Base-by-base conservation (phyloP, 1,139 yeast species). In the Debaryomyces fabryi region DNA sequence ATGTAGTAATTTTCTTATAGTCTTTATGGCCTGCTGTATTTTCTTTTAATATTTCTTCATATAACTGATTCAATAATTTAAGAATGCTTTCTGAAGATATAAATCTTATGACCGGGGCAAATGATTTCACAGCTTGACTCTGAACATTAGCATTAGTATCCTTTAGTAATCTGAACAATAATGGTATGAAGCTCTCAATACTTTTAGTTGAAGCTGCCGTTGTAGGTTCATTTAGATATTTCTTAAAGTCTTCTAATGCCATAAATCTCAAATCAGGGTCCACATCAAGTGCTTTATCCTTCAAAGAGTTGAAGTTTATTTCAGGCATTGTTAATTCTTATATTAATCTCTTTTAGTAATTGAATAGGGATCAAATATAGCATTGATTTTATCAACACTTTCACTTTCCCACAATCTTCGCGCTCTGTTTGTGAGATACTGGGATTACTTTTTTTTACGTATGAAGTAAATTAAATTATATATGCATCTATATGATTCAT, bases 261-360 rank as follows among this genome's bases (percentile, higher is more conserved):
- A 90, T 90, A 67, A 85, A 89, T 60, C 96, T 76, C 56, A 87
- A 73, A 62, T 90, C 97, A 3, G 95, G 88, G 59, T 90, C 97
- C 21, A 86, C 85, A 56, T 83, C 88, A 45, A 72, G 71, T 18
- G 85, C 81, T 57, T 75, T 76, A 55, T 83, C 84, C 49, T 62
- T 67, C 46, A 76, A 59, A 15, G 63, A 42, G 46, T 56, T 60
- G 54, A 68, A 57, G 47, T 60, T 58, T 43, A 60, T 52, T 43
- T 62, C 62, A 40, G 52, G 53, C 63, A 58, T 59, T 20, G 38
- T 45, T 42, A 15, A 21, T 5, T 30, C 6, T 40, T 12, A 6
- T 35, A 20, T 1, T 39, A 29, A 2, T 27, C 13, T 40, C 21
- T 18, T 18, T 12, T 7, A 40, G 6, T 8, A 4, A 21, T 27